Evolutionary conservation across 78 protist genomes (phyloP).

Genomic region (Neovahlkampfia damariscottae): DNA sequence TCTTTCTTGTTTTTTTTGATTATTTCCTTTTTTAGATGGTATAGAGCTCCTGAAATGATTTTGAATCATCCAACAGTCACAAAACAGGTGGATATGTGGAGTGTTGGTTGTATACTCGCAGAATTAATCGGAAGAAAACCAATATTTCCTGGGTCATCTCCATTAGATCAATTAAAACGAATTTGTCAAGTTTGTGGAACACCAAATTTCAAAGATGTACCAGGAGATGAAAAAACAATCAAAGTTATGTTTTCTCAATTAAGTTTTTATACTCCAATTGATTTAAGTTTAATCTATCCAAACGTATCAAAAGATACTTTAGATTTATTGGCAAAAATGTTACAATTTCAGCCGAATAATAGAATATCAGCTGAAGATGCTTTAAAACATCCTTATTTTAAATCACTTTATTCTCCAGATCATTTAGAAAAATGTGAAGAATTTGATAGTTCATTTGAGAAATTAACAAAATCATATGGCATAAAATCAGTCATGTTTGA

Average conservation of each 20-base stretch:
- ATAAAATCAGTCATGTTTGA: background rate
- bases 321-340: conserved; percentile 55
- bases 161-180: conserved; percentile 26
- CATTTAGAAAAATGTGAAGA: background rate
- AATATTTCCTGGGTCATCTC: conserved; percentile 53
- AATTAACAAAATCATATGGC: background rate
- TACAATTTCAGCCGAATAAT: conserved; percentile 54
- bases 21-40: too few relatives aligned
- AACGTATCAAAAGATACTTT: conserved; percentile 18
- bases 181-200: conserved; percentile 19
- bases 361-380: conserved; percentile 57
- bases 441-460: background rate
- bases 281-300: too few relatives aligned
- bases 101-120: conserved; percentile 72
- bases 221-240: background rate
- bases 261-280: too few relatives aligned
- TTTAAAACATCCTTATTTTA: conserved; percentile 21
- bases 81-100: conserved; percentile 52
- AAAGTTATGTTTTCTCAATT: too few relatives aligned
- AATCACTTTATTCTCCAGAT: background rate
- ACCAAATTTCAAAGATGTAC: background rate
- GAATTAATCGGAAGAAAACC: conserved; percentile 37
- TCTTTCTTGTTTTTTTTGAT: too few relatives aligned
- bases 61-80: background rate
- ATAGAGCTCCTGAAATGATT: conserved; percentile 45